A percentile compares a stretch with the other conserved stretches of the same genome.
phyloP scores from a whole-genome alignment of 768 basidiomycete genomes.

The Boletus edulis region DNA sequence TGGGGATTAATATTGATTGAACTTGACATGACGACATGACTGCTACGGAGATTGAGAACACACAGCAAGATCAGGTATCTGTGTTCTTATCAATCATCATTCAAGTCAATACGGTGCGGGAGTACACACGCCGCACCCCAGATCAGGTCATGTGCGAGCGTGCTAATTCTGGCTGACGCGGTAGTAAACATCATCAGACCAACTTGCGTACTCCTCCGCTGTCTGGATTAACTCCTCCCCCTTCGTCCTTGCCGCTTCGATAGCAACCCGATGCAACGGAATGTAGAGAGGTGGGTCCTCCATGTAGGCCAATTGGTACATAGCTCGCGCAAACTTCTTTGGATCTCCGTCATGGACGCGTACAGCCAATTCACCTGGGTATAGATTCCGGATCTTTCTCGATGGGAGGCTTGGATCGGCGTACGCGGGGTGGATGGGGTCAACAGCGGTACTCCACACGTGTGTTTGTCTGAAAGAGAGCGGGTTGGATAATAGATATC shows the following conservation, averaged over 20 bases:
- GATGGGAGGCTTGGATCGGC: slow-evolving; percentile 16
- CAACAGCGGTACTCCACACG: background rate
- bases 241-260: slow-evolving; percentile 20
- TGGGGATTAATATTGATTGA: background rate
- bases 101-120: no score
- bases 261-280: slow-evolving; percentile 22
- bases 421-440: slow-evolving; percentile 22
- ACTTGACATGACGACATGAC: background rate
- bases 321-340: slow-evolving; percentile 20
- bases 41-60: background rate
- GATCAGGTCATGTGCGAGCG: background rate
- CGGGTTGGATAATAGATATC: slow-evolving; percentile 27
- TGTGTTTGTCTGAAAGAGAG: slow-evolving; percentile 18
- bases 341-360: slow-evolving; percentile 17
- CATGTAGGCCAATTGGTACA: slow-evolving; percentile 18
- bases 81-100: no score
- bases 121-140: background rate
- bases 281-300: slow-evolving; percentile 26
- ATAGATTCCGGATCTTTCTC: slow-evolving; percentile 9
- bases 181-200: slow-evolving; percentile 28
- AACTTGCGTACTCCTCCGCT: slow-evolving; percentile 25
- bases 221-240: slow-evolving; percentile 22
- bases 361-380: slow-evolving; percentile 5
- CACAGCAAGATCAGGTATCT: background rate
- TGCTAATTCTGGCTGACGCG: slow-evolving; percentile 4